These are phyloP conservation scores for Cladosporium sp. DNA, from an alignment of 2,329 filamentous ascomycete genomes.

Conservation along the genomic window DNA sequence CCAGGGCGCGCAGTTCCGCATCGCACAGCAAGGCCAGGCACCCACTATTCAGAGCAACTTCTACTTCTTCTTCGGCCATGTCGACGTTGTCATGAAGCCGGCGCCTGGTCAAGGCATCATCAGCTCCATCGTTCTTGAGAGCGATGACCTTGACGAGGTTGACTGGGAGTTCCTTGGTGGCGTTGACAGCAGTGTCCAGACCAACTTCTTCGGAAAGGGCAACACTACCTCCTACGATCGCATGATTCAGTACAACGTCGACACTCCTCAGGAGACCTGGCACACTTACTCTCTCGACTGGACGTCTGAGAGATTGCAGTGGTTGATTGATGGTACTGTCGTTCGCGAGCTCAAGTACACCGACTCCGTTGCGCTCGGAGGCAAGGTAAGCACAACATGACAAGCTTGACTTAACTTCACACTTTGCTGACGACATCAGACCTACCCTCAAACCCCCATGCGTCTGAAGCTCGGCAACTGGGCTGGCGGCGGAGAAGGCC, in stretches of 20 bases:
- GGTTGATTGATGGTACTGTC: constrained; percentile 64
- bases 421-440: constrained; percentile 51
- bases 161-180: constrained; percentile 79
- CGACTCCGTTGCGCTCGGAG: constrained; percentile 56
- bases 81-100: constrained; percentile 46
- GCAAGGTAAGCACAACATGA: constrained; percentile 51
- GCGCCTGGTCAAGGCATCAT: constrained; percentile 63
- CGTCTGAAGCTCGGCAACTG: constrained; percentile 54
- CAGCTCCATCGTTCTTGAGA: constrained; percentile 75
- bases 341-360: constrained; percentile 64
- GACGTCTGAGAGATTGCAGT: constrained; percentile 63
- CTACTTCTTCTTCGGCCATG: constrained; percentile 66
- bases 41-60: constrained; percentile 75
- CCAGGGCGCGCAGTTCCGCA: constrained; percentile 66
- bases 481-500: constrained; percentile 45
- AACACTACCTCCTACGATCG: constrained; percentile 68
- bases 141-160: constrained; percentile 78
- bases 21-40: constrained; percentile 66
- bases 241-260: constrained; percentile 58
- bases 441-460: constrained; percentile 79
- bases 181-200: constrained; percentile 58
- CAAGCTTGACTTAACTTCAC: constrained; percentile 37
- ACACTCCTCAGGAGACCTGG: constrained; percentile 53
- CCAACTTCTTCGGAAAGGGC: constrained; percentile 74
- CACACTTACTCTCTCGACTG: constrained; percentile 72